Evolutionary conservation across 31 red algal genomes (phyloP), one percentile per base, ranked within the genome.

Genomic region (Odonthalia washingtoniensis): DNA sequence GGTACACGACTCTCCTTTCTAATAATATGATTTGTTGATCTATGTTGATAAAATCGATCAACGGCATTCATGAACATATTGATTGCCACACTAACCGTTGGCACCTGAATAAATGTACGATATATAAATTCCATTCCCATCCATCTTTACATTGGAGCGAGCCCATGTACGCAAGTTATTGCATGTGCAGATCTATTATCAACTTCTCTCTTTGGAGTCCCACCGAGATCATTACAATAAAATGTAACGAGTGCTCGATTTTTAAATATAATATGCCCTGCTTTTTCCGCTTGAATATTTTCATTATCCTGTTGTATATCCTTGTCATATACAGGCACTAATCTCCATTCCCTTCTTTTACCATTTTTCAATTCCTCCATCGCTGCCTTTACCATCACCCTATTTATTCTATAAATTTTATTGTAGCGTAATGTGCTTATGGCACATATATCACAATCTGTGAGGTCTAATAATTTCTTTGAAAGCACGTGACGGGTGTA

Each of bases 51-150:
- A 42, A 81, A 81, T 4, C 61, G 49, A 33, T 81, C 78, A 26
- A 68, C 78, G 3, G 30, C 78, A 66, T 67, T 81, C 78, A 81
- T 81, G 40, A 67, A 67, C 0, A 81, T n/a, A 2, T 81, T 81
- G 9, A 65, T 41, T 2, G 61, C 78, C 18, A 81, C 78, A 41
- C 62, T 81, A 0, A 81, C 32, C 1, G 60, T 2, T 2, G 12
- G 78, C 0, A 43, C 49, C 6, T 81, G 78, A 14, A 81, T 18
- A 0, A 6, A 44, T 2, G 31, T 61, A 14, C 74, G 43, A 5
- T 38, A 4, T 43, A 77, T 5, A 52, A 43, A 46, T 52, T 77
- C 74, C 3, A 3, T 2, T 31, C 74, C 43, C 1, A 52, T 77
- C 74, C 74, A 77, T 77, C 74, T 4, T 21, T 46, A 4, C 3